phyloP scores from a whole-genome alignment of 768 basidiomycete genomes.

The Peribolospora baueri region DNA sequence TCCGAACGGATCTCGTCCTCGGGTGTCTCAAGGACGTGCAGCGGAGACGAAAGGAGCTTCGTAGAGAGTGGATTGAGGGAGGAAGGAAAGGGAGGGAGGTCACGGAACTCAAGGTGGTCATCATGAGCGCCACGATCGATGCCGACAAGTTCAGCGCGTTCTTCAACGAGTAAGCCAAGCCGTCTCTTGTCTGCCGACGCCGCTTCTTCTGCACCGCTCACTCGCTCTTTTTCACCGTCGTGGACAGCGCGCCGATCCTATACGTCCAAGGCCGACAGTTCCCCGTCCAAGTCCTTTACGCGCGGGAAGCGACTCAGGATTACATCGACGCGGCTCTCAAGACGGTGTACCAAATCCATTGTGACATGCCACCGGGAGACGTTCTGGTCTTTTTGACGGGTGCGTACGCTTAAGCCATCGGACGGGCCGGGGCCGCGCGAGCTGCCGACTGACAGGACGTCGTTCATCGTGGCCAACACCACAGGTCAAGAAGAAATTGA shows the following conservation, averaged over 20 bases:
- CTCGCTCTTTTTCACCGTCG: background rate
- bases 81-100: conserved; percentile 13
- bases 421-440: background rate
- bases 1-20: conserved; percentile 82
- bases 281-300: conserved; percentile 62
- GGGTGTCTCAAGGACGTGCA: conserved; percentile 69
- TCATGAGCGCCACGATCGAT: conserved; percentile 96
- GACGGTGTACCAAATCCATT: conserved; percentile 84
- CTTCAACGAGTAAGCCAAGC: conserved; percentile 42
- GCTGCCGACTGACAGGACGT: background rate
- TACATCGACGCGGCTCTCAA: conserved; percentile 73
- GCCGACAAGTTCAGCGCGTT: conserved; percentile 82
- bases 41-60: conserved; percentile 32
- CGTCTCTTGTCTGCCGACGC: background rate
- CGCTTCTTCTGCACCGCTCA: background rate
- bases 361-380: conserved; percentile 53
- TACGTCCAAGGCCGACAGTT: conserved; percentile 87
- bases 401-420: background rate
- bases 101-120: conserved; percentile 63
- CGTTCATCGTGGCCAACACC: background rate
- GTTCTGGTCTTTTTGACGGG: conserved; percentile 56
- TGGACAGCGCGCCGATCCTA: conserved; percentile 50
- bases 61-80: conserved; percentile 15
- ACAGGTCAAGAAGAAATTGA: conserved; percentile 96
- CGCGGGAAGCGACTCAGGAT: conserved; percentile 46